Evolutionary conservation across 2,329 filamentous ascomycete genomes (phyloP).

Genomic region (Mariannaea elegans): DNA sequence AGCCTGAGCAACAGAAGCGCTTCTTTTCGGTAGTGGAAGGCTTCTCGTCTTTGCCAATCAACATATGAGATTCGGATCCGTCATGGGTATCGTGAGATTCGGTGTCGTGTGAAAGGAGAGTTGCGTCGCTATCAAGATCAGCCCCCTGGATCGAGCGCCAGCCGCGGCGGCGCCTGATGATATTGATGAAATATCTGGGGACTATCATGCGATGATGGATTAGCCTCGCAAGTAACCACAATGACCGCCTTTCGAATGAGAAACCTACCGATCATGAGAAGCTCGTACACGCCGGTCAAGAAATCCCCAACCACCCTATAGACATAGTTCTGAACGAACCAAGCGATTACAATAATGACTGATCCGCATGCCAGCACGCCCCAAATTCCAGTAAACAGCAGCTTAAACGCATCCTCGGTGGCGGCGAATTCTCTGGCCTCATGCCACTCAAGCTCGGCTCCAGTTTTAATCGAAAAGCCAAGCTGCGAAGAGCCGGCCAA

Average conservation of each 20-base stretch:
- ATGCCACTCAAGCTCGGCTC: slow-evolving; percentile 45
- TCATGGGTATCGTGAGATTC: slow-evolving; percentile 20
- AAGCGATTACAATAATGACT: slow-evolving; percentile 34
- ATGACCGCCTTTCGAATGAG: no score
- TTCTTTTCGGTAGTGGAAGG: background rate
- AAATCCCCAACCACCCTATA: slow-evolving; percentile 36
- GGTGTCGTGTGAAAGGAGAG: slow-evolving; percentile 1
- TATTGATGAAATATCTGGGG: background rate
- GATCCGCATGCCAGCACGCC: slow-evolving; percentile 36
- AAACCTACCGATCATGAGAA: slow-evolving; percentile 28
- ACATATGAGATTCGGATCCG: slow-evolving; percentile 11
- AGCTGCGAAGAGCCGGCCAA: slow-evolving; percentile 44
- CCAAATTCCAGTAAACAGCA: slow-evolving; percentile 43
- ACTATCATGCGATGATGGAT: background rate
- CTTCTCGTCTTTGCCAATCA: slow-evolving; percentile 25
- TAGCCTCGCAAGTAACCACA: no score
- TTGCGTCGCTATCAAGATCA: background rate
- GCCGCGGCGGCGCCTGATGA: slow-evolving; percentile 4
- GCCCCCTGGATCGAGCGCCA: background rate
- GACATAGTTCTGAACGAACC: slow-evolving; percentile 35
- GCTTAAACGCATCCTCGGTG: slow-evolving; percentile 43
- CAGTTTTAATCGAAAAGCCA: slow-evolving; percentile 44
- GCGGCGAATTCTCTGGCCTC: slow-evolving; percentile 43
- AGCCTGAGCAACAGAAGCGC: background rate
- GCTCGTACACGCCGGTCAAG: slow-evolving; percentile 19